Evolutionary conservation across 768 basidiomycete genomes (phyloP), one percentile per base, ranked within the genome.

Genomic region (Cyclocybe aegerita): DNA sequence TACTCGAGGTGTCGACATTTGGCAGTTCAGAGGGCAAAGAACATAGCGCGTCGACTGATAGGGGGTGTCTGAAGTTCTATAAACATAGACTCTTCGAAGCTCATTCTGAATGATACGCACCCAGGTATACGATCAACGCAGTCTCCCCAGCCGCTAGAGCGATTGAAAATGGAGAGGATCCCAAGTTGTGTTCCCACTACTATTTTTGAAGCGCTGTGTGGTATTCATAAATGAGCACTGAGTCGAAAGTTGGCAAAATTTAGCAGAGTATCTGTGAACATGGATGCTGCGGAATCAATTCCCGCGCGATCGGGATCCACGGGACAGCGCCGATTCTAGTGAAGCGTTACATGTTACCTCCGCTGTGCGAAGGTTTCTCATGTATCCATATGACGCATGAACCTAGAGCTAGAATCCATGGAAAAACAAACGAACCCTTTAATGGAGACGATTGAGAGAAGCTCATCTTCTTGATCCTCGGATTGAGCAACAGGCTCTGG

Each of bases 401-500:
- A 16, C 43, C 31, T 39, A 41, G 45, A 52, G 42, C 37, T 44
- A 51, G 14, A 46, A 43, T 49, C 16, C 51, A 50, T 17, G 50
- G n/a, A 44, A 36, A 53, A 56, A 50, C 36, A 44, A 9, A 68
- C 78, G 30, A 61, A 89, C 86, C 85, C 81, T 74, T 89, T 91
- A 65, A 98, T 93, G 11, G 91, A 67, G 31, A 88, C 84, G 39
- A 93, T 82, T 4, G 91, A 92, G 7, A 98, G 75, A 39, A 97
- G 71, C 61, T 98, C 95, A 63, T 98, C 95, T 61, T 97, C 95
- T 65, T 98, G 95, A 70, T 96, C 91, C 64, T 96, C 94, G 11
- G 93, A 96, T 47, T 93, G 88, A 1, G 87, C 86, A 51, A 90
- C 69, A 1, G 91, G 90, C 43, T 86, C 81, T 9, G 76, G 54